These are phyloP conservation scores for Phytophthora multivora DNA, from an alignment of 352 stramenopile species.

Conservation along the genomic window DNA sequence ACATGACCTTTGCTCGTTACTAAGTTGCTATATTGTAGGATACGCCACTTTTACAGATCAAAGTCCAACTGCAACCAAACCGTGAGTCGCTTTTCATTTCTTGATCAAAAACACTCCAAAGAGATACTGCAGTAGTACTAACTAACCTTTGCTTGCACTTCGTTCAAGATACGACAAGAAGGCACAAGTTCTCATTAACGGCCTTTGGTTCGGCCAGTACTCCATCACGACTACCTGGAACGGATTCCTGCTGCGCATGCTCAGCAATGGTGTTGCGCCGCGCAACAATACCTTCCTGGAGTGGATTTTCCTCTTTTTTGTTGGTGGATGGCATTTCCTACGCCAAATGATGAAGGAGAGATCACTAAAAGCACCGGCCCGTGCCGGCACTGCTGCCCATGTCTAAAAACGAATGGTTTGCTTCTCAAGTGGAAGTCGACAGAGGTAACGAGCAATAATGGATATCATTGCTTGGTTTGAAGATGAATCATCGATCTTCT, in stretches of 20 bases:
- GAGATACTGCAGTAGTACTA: too few relatives aligned
- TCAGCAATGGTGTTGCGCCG: slow-evolving; percentile 65
- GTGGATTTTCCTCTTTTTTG: slow-evolving; percentile 55
- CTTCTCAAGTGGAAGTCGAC: neutral
- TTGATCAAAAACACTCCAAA: too few relatives aligned
- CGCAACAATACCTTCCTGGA: slow-evolving; percentile 70
- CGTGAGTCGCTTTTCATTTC: too few relatives aligned
- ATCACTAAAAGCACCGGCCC: slow-evolving; percentile 17
- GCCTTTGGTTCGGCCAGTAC: slow-evolving; percentile 61
- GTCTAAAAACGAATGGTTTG: slow-evolving; percentile 15
- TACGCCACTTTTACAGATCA: slow-evolving; percentile 44
- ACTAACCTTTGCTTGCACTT: neutral
- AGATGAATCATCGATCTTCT: too few relatives aligned
- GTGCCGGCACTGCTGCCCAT: slow-evolving; percentile 15
- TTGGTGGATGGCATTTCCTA: slow-evolving; percentile 30
- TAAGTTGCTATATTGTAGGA: slow-evolving; percentile 21
- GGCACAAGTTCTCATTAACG: slow-evolving; percentile 61
- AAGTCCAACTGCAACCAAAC: slow-evolving; percentile 17
- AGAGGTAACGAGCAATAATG: neutral
- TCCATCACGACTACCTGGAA: slow-evolving; percentile 65
- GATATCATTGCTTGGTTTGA: too few relatives aligned
- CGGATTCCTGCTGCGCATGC: slow-evolving; percentile 52
- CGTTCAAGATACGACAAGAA: slow-evolving; percentile 39
- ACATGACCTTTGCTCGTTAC: neutral
- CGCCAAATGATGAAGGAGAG: slow-evolving; percentile 31